Evolutionary conservation across 2,329 filamentous ascomycete species (phyloP), one percentile per base, ranked within the genome.

Genomic region (Corinectria fuckeliana): DNA sequence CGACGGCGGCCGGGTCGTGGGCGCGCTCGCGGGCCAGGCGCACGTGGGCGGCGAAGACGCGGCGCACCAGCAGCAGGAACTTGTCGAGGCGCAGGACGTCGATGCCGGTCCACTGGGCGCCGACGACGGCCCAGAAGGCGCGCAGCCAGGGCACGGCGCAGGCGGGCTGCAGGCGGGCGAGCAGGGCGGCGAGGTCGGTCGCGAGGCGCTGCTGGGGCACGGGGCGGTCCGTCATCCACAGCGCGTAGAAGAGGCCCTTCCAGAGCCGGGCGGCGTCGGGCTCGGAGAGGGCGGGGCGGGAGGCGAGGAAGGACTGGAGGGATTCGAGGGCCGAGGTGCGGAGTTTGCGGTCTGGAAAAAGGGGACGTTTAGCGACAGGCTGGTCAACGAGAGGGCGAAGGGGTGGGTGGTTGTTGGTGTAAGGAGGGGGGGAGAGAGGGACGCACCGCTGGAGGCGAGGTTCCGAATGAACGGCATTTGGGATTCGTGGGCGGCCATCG

Each of bases 221-320:
- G 10, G 93, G 89, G 47, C 93, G 91, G 81, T 97, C 93, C 76
- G 90, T 92, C 88, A 97, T 95, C 90, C 92, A 97, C 71, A 95
- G 86, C 72, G 89, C 90, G 82, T 93, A 97, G 81, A 95, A 97
- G 18, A 98, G 85, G 5, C 93, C 94, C 74, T 96, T 96, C 92
- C 93, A 97, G 65, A 98, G 85, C 80, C 97, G 97, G 61, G 94
- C 82, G 49, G 92, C 81, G 65, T 97, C 93, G 66, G 90, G 76
- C 38, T 85, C 80, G 16, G 85, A 79, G 61, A 97, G 85, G 53
- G 76, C 70, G 34, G 80, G 75, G 38, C 85, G 83, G 61, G 85
- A 82, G 62, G 86, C 83, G 74, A 98, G 89, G 81, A 91, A 97
- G 49, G 87, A 84, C 66, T 88, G 87, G 25, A 98, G 88, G 47